Percentiles rank a stretch among this genome's conserved stretches.
phyloP scores from a whole-genome alignment of 116 monocot species.

The Dioscorea cayenensis region DNA sequence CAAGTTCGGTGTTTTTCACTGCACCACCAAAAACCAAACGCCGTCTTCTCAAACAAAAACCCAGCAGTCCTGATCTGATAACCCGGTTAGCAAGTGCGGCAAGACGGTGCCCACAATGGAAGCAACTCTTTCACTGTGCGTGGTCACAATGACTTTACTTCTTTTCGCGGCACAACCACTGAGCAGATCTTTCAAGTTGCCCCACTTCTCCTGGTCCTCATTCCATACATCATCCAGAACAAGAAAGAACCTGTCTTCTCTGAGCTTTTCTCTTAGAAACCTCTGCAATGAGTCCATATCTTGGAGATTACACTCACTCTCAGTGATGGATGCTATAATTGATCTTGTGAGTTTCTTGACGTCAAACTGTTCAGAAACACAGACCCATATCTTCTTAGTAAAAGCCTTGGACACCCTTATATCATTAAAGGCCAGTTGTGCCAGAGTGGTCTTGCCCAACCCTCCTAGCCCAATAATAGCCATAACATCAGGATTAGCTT shows the following conservation, averaged over 20 bases:
- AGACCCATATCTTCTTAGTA: too few relatives aligned
- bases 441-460: too few relatives aligned
- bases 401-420: too few relatives aligned
- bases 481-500: conserved; percentile 7
- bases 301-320: not conserved
- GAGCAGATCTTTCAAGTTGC: conserved; percentile 13
- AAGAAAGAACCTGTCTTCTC: conserved; percentile 9
- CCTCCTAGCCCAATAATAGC: too few relatives aligned
- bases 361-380: too few relatives aligned
- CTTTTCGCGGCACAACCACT: not conserved
- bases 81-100: not conserved
- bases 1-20: not conserved
- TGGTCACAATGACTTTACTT: conserved; percentile 27
- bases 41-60: conserved; percentile 4
- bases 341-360: too few relatives aligned
- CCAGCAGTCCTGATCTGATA: conserved; percentile 5
- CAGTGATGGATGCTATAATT: conserved; percentile 8
- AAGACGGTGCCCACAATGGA: not conserved
- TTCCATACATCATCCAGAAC: conserved; percentile 33
- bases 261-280: not conserved
- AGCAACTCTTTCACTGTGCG: conserved; percentile 10
- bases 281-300: conserved; percentile 11
- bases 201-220: conserved; percentile 9
- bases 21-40: not conserved
- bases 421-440: too few relatives aligned